phyloP scores from a whole-genome alignment of 441 rosid genomes.

The Adansonia madagascariensis region DNA sequence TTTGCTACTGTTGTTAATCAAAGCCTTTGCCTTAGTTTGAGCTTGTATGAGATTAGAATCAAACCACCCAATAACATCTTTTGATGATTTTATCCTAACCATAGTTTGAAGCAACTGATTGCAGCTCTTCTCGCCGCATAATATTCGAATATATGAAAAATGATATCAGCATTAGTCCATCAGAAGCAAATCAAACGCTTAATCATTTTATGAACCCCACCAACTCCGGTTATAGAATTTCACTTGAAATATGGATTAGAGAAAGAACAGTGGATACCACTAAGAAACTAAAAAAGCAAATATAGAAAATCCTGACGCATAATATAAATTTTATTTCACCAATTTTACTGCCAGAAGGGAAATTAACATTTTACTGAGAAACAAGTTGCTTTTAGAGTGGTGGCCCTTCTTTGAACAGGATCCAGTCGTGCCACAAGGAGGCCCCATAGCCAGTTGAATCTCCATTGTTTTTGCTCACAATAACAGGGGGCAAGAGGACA shows the following conservation, averaged over 20 bases:
- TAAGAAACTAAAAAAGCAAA: not conserved
- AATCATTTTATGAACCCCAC: slow-evolving; percentile 37
- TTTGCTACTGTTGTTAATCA: not conserved
- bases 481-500: slow-evolving; percentile 43
- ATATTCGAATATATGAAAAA: not conserved
- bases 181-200: slow-evolving; percentile 30
- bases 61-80: slow-evolving; percentile 1
- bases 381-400: slow-evolving; percentile 27
- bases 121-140: slow-evolving; percentile 39
- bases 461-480: slow-evolving; percentile 37
- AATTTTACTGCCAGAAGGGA: not conserved
- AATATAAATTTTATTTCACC: not conserved
- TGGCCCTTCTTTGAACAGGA: slow-evolving; percentile 33
- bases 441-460: slow-evolving; percentile 34
- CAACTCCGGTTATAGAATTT: slow-evolving; percentile 20
- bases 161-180: slow-evolving; percentile 27
- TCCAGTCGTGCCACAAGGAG: slow-evolving; percentile 24
- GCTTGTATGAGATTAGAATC: not conserved
- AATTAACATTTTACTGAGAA: not conserved
- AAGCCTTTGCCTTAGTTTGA: too few species aligned
- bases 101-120: slow-evolving; percentile 10
- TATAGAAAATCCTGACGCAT: not conserved
- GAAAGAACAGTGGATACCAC: not conserved
- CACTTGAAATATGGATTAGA: slow-evolving; percentile 31
- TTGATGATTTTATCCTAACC: not conserved